phyloP scores from a whole-genome alignment of 2,329 filamentous ascomycete species.

The Alternaria infectoria region DNA sequence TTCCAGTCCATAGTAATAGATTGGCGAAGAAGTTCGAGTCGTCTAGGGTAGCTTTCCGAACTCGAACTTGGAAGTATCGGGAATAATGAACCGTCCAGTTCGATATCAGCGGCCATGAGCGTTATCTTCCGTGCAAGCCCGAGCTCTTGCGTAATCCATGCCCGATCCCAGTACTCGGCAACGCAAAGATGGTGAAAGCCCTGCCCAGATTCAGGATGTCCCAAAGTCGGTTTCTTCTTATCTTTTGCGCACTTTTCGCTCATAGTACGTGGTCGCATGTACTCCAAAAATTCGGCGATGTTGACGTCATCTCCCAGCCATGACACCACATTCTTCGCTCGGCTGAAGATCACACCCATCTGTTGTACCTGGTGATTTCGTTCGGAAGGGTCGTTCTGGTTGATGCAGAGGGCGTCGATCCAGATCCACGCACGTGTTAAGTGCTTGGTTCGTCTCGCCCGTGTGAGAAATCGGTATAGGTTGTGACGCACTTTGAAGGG shows the following conservation, averaged over 20 bases:
- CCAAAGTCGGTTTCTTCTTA: not conserved
- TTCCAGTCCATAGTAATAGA: not conserved
- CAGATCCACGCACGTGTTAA: not conserved
- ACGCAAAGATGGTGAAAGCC: not conserved
- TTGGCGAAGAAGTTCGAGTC: not conserved
- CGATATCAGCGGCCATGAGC: not conserved
- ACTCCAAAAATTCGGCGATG: not conserved
- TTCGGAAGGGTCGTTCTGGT: constrained; percentile 3
- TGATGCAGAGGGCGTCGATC: constrained; percentile 11
- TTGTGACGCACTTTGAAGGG: constrained; percentile 1
- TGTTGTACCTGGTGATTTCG: not conserved
- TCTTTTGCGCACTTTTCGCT: not conserved
- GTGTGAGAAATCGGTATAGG: constrained; percentile 4
- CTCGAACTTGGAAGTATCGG: not conserved
- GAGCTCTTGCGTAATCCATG: constrained; percentile 8
- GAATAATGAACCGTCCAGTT: not conserved
- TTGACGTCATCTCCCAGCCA: not conserved
- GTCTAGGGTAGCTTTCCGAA: not conserved
- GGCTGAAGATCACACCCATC: not conserved
- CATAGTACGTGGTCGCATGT: not conserved
- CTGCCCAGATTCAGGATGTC: not conserved
- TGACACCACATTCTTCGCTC: not conserved
- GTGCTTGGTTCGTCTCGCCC: not conserved
- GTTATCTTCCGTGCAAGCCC: not conserved
- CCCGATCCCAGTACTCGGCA: constrained; percentile 3